Evolutionary conservation across 1,139 yeast genomes (phyloP).

Genomic region (Wickerhamomyces sp.): DNA sequence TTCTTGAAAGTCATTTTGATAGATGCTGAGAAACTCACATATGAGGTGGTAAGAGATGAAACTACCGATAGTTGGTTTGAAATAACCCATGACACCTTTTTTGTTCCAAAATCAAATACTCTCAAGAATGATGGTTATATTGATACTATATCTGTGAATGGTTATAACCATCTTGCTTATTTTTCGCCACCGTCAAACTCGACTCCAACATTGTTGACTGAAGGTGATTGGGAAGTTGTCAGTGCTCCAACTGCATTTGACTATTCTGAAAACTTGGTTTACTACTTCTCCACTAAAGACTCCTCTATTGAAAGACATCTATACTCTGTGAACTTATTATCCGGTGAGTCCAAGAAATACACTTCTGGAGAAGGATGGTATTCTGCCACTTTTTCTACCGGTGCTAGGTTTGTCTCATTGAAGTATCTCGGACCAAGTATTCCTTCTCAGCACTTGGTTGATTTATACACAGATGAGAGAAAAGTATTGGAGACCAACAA

Average conservation of each 20-base stretch:
- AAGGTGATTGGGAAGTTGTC: conserved; percentile 70
- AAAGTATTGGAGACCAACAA: conserved; percentile 45
- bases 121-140: conserved; percentile 58
- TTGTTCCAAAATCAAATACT: conserved; percentile 57
- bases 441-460: conserved; percentile 63
- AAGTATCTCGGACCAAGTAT: conserved; percentile 61
- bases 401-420: conserved; percentile 56
- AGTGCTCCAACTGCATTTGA: conserved; percentile 61
- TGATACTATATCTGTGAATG: conserved; percentile 64
- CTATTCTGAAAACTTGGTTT: conserved; percentile 48
- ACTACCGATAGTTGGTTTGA: conserved; percentile 72
- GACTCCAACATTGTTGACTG: conserved; percentile 50
- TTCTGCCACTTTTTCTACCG: conserved; percentile 62
- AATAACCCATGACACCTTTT: conserved; percentile 66
- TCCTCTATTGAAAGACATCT: conserved; percentile 61
- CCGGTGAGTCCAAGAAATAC: conserved; percentile 48
- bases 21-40: conserved; percentile 35
- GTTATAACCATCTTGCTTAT: conserved; percentile 69
- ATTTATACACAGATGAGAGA: conserved; percentile 32
- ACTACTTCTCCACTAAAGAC: conserved; percentile 61
- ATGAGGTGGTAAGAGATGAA: conserved; percentile 40
- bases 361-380: conserved; percentile 60
- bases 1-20: conserved; percentile 52
- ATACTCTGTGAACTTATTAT: conserved; percentile 41
- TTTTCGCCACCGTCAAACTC: conserved; percentile 50